Base-by-base conservation (phyloP, 257 asterid species). In the Hygrophila difformis region DNA sequence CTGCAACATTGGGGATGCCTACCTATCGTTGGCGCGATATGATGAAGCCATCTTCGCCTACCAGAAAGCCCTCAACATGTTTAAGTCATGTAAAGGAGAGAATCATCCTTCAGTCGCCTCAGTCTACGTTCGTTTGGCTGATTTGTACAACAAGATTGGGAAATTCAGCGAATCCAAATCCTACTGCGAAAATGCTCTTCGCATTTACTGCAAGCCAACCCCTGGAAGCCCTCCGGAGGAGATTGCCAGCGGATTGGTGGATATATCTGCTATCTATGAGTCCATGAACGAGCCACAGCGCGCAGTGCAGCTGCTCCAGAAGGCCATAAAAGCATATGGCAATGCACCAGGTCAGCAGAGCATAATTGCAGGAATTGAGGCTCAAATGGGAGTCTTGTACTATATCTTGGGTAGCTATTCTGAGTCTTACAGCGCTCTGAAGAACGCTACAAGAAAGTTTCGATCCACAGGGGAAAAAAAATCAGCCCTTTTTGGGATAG, bases 241-340 rank as follows among this genome's bases (percentile, higher is more conserved):
- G 66, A 82, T 82, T 17, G 96, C 98, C 28, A 74, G 85, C 60
- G 96, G 96, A 36, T 61, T 85, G 33, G 79, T 87, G 8, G 93
- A 84, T 33, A 75, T 89, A 39, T 89, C 96, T 42, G 87, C 98
- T 10, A 85, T 89, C n/a, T 82, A 82, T 12, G 98, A 85, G 60
- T 85, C 94, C 2, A 79, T 89, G 96, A 77, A 75, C n/a, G 98
- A 89, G 74, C 72, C 65, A 13, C 94, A 89, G 35, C 87, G 71
- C 56, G 91, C 98, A 0, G 47, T 84, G 47, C 82, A 85, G 72
- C 22, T 89, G 69, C 71, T 89, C 36, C 84, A 77, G 40, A 89
- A 66, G 84, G 98, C 98, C 1, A 54, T 85, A n/a, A 85, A 85
- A 72, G 75, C 82, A 19, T 85, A 84, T 51, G 71, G 74, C 5